phyloP scores from a whole-genome alignment of 2,329 filamentous ascomycete species.

The Chrysosporium keratinophilum region DNA sequence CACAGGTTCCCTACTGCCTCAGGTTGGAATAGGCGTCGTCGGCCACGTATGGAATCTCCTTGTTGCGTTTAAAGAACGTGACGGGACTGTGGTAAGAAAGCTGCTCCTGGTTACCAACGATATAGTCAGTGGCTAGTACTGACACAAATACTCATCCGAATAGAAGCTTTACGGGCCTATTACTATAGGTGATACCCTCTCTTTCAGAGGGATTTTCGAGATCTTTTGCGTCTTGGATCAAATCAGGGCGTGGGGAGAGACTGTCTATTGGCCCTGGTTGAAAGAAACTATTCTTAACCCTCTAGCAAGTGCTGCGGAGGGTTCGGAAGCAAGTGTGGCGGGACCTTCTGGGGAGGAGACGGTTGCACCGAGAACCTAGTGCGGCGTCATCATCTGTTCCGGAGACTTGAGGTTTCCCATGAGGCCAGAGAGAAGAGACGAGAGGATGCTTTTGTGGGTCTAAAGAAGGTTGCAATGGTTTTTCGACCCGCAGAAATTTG shows the following conservation, averaged over 20 bases:
- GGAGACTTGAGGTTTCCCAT: too few species aligned
- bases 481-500: too few species aligned
- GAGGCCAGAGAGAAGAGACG: too few species aligned
- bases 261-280: conserved; percentile 11
- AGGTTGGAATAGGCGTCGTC: conserved; percentile 5
- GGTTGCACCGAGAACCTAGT: too few species aligned
- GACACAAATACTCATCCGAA: not conserved
- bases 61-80: not conserved
- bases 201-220: not conserved
- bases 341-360: too few species aligned
- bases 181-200: conserved; percentile 5
- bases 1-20: not conserved
- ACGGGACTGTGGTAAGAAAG: conserved; percentile 7
- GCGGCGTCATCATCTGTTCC: too few species aligned
- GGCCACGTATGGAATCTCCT: conserved; percentile 11
- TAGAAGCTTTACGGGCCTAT: conserved; percentile 3
- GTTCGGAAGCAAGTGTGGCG: too few species aligned
- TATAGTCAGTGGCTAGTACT: not conserved
- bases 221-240: not conserved
- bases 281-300: conserved; percentile 4
- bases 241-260: not conserved
- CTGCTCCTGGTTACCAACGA: not conserved
- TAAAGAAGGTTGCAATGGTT: too few species aligned
- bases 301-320: too few species aligned
- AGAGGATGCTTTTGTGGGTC: too few species aligned